These are phyloP conservation scores for Plasmodium cynomolgi DNA, from an alignment of 169 alveolate species.

Conservation along the genomic window DNA sequence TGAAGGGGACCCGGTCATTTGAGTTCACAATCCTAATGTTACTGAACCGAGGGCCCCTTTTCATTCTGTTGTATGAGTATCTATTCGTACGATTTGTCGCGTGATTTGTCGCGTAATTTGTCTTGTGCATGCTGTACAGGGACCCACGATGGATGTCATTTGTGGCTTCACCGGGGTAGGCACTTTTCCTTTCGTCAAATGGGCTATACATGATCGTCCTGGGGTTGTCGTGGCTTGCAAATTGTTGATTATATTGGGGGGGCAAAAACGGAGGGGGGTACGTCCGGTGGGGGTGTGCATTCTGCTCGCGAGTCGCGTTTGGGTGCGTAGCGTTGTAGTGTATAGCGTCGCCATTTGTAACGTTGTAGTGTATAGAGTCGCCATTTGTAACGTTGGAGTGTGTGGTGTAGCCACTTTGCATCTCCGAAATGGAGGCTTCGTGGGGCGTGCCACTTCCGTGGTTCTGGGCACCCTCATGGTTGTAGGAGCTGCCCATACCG, in stretches of 20 bases:
- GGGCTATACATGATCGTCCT: not conserved
- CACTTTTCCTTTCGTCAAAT: not conserved
- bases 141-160: not conserved
- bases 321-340: not conserved
- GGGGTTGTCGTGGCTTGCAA: not conserved
- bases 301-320: not conserved
- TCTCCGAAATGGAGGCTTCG: not conserved
- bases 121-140: not conserved
- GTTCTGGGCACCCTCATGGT: not conserved
- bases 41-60: not conserved
- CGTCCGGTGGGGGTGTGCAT: not conserved
- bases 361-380: too few relatives aligned
- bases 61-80: conserved; percentile 2
- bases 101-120: not conserved
- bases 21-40: not conserved
- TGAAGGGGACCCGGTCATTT: not conserved
- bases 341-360: too few relatives aligned
- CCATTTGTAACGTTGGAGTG: too few relatives aligned
- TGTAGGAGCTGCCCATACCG: not conserved
- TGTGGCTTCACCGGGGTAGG: not conserved
- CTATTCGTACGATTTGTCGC: not conserved
- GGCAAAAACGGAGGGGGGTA: not conserved
- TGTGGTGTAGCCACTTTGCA: not conserved
- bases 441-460: not conserved
- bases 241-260: not conserved